phyloP scores from a whole-genome alignment of 1,284 basidiomycete genomes.

The Phellopilus nigrolimitatus region DNA sequence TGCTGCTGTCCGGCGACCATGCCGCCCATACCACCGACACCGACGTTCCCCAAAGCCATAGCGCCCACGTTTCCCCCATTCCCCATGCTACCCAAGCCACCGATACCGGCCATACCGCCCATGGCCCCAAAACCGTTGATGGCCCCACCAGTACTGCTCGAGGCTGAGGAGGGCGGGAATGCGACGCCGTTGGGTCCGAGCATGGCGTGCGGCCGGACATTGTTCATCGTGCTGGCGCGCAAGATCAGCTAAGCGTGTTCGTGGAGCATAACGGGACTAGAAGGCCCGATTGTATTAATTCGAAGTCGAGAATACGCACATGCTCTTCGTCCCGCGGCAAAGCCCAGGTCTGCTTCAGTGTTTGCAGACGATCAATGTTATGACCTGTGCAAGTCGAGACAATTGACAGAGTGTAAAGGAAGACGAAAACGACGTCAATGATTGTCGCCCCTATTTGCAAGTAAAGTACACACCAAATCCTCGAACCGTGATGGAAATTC shows the following conservation, averaged over 20 bases:
- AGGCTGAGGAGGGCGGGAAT: constrained; percentile 9
- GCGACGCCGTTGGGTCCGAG: constrained; percentile 6
- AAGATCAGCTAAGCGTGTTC: background rate
- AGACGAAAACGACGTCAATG: no score
- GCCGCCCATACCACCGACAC: constrained; percentile 16
- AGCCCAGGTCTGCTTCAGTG: background rate
- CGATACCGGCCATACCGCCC: constrained; percentile 7
- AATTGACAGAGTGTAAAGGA: background rate
- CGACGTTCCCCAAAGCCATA: constrained; percentile 8
- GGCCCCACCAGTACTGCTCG: background rate
- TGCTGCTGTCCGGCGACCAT: constrained; percentile 8
- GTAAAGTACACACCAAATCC: no score
- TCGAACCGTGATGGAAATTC: no score
- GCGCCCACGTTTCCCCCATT: background rate
- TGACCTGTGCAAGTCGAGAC: background rate
- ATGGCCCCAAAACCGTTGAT: constrained; percentile 8
- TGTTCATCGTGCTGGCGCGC: constrained; percentile 10
- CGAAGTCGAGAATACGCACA: background rate
- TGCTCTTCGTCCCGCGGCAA: background rate
- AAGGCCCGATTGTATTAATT: background rate
- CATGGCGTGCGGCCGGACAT: constrained; percentile 12
- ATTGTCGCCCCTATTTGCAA: no score
- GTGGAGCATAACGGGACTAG: background rate
- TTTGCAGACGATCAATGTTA: background rate
- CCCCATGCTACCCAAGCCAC: constrained; percentile 6